Evolutionary conservation across 805 yeast genomes (phyloP).

Genomic region (Ogataea haglerorum): DNA sequence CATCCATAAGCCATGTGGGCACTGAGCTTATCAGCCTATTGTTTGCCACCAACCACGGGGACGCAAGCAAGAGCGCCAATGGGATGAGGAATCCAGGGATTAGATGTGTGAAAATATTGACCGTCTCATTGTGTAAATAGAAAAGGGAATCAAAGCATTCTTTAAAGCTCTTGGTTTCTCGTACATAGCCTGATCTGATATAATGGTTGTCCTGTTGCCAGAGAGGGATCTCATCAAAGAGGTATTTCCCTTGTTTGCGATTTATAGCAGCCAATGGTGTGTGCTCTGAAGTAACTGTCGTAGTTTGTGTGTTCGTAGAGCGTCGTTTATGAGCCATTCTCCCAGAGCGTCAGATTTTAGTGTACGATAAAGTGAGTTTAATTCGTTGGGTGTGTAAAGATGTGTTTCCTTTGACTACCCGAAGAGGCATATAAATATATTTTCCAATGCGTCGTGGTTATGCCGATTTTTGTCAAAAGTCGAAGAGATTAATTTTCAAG

Average conservation of each 20-base stretch:
- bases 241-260: conserved; percentile 1
- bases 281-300: not conserved
- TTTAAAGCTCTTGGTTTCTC: conserved; percentile 39
- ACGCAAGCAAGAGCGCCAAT: conserved; percentile 13
- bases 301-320: not conserved
- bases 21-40: conserved; percentile 19
- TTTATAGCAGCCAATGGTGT: not conserved
- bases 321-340: not conserved
- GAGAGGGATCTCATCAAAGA: conserved; percentile 43
- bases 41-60: conserved; percentile 24
- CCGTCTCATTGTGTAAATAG: conserved; percentile 51
- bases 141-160: conserved; percentile 40
- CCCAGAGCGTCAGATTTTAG: too few species aligned
- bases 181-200: conserved; percentile 49
- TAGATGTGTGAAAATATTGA: conserved; percentile 50
- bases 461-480: too few species aligned
- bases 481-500: too few species aligned
- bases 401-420: not conserved
- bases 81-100: conserved; percentile 41
- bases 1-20: conserved; percentile 25
- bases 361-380: too few species aligned
- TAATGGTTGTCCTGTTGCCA: conserved; percentile 60
- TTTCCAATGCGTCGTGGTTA: too few species aligned
- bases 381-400: not conserved
- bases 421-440: too few species aligned